These are phyloP conservation scores for Wickerhamomyces sp. DNA, from an alignment of 1,139 yeast genomes.

Conservation along the genomic window DNA sequence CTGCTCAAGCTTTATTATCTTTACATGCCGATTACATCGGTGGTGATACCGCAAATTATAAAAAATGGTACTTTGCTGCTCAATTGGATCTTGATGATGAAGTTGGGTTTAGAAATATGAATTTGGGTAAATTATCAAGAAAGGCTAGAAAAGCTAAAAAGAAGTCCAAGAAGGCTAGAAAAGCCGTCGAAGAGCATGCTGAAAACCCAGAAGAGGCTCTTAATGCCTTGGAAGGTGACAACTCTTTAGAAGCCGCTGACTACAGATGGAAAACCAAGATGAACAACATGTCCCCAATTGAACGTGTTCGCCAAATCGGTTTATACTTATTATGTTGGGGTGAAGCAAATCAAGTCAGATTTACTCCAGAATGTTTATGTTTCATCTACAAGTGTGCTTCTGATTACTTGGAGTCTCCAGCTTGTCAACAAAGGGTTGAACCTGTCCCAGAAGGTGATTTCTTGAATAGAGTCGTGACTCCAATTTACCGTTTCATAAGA, in stretches of 20 bases:
- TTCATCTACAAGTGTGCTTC: slow-evolving; percentile 90
- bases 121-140: slow-evolving; percentile 63
- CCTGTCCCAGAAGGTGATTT: slow-evolving; percentile 96
- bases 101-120: slow-evolving; percentile 75
- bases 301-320: slow-evolving; percentile 87
- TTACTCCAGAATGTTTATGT: slow-evolving; percentile 89
- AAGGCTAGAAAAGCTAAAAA: slow-evolving; percentile 51
- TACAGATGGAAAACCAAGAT: slow-evolving; percentile 79
- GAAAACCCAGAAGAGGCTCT: slow-evolving; percentile 42
- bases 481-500: slow-evolving; percentile 84
- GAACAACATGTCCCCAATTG: slow-evolving; percentile 65
- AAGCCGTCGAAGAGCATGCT: slow-evolving; percentile 45
- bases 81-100: slow-evolving; percentile 82
- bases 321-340: slow-evolving; percentile 94
- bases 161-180: slow-evolving; percentile 61
- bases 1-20: slow-evolving; percentile 87
- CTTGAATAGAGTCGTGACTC: slow-evolving; percentile 87
- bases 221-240: slow-evolving; percentile 84
- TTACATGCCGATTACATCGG: slow-evolving; percentile 98
- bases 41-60: slow-evolving; percentile 86
- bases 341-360: slow-evolving; percentile 96
- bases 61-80: slow-evolving; percentile 96
- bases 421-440: slow-evolving; percentile 84
- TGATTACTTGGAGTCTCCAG: slow-evolving; percentile 83
- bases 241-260: slow-evolving; percentile 75